These are phyloP conservation scores for Effrenium voratum DNA, from an alignment of 73 alveolate genomes.

Conservation along the genomic window DNA sequence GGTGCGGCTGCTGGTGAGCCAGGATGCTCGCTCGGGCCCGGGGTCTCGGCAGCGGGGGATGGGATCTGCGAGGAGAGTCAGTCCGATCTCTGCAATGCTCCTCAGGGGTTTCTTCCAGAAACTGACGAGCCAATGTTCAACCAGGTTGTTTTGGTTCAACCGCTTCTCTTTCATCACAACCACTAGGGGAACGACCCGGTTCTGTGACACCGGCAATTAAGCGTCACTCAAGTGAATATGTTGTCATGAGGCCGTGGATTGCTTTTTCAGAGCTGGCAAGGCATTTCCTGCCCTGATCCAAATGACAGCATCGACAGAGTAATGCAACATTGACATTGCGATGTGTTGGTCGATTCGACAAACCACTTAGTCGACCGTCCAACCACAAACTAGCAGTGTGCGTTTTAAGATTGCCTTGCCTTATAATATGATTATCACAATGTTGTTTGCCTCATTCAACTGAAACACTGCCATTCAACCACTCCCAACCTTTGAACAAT, in stretches of 20 bases:
- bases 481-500: not conserved
- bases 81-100: not conserved
- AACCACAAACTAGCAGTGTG: not conserved
- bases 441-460: not conserved
- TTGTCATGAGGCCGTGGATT: too few relatives aligned
- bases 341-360: too few relatives aligned
- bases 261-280: too few relatives aligned
- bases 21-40: not conserved
- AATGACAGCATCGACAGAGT: too few relatives aligned
- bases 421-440: not conserved
- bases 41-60: not conserved
- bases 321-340: too few relatives aligned
- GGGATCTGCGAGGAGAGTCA: not conserved
- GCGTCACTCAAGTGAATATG: too few relatives aligned
- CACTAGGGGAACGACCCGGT: not conserved
- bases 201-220: not conserved
- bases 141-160: not conserved
- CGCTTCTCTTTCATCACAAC: not conserved
- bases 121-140: not conserved
- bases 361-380: too few relatives aligned
- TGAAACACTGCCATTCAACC: not conserved
- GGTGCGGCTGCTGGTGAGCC: slow-evolving; percentile 18
- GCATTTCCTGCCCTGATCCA: too few relatives aligned
- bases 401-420: not conserved
- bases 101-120: not conserved